These are phyloP conservation scores for Globisporangium uncinulatum DNA, from an alignment of 352 stramenopile genomes.

Conservation along the genomic window DNA sequence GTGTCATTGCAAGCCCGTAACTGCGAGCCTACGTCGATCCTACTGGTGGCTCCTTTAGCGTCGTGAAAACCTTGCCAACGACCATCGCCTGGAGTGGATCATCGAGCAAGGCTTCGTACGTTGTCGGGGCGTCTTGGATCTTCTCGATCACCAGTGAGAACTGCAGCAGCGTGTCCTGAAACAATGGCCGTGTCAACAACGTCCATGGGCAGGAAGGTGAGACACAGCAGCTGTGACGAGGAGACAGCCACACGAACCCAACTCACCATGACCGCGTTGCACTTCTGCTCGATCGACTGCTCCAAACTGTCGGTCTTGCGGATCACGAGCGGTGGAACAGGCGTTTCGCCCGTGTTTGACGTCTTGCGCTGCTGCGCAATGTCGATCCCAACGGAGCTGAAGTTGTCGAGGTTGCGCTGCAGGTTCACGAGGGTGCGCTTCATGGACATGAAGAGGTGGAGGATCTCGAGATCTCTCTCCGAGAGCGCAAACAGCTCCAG, in stretches of 20 bases:
- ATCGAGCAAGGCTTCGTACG: conserved; percentile 30
- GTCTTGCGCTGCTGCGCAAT: conserved; percentile 18
- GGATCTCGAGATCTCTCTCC: conserved; percentile 34
- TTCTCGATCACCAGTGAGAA: conserved; percentile 53
- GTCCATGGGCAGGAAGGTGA: too few relatives aligned
- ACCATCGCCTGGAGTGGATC: conserved; percentile 11
- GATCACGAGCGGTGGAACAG: not conserved
- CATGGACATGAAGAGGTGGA: conserved; percentile 46
- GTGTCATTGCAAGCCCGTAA: too few relatives aligned
- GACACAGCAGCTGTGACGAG: not conserved
- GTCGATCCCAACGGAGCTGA: conserved; percentile 23
- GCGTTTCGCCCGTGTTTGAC: conserved; percentile 9
- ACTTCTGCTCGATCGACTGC: conserved; percentile 46
- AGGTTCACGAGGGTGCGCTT: conserved; percentile 45
- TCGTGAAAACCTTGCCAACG: conserved; percentile 3
- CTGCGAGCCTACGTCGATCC: too few relatives aligned
- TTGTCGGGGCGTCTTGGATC: conserved; percentile 38
- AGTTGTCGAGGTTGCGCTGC: conserved; percentile 40
- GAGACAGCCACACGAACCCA: not conserved
- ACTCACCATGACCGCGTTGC: conserved; percentile 46
- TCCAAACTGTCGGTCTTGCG: conserved; percentile 34
- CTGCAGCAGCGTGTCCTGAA: conserved; percentile 49
- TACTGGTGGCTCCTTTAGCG: not conserved
- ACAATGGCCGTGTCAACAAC: not conserved
- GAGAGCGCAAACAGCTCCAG: conserved; percentile 29